phyloP scores from a whole-genome alignment of 2,329 filamentous ascomycete genomes.

The Hortaea werneckii region DNA sequence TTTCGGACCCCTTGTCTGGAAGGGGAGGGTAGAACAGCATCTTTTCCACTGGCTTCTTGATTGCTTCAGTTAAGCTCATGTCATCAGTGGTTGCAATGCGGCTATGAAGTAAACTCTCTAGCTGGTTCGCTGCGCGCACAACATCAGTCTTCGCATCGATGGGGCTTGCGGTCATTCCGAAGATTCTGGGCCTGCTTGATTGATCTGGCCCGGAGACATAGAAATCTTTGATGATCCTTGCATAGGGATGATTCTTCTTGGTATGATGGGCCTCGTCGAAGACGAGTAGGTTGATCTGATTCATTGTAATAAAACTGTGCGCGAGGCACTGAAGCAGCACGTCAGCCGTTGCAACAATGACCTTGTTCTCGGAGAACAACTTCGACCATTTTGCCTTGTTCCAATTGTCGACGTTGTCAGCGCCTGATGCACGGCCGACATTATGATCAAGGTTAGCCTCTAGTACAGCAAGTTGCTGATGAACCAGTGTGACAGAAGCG shows the following conservation, averaged over 20 bases:
- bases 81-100: conserved; percentile 70
- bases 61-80: conserved; percentile 47
- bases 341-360: conserved; percentile 86
- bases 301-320: conserved; percentile 69
- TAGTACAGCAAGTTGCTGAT: conserved; percentile 79
- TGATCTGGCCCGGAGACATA: conserved; percentile 48
- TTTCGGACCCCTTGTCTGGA: conserved; percentile 43
- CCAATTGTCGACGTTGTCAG: conserved; percentile 53
- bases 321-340: conserved; percentile 70
- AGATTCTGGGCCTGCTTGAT: conserved; percentile 58
- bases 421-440: conserved; percentile 64
- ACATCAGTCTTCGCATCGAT: conserved; percentile 75
- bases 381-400: conserved; percentile 49
- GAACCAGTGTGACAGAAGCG: conserved; percentile 76
- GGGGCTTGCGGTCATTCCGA: conserved; percentile 96
- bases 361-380: conserved; percentile 57
- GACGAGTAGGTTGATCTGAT: conserved; percentile 76
- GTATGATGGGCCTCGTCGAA: conserved; percentile 96
- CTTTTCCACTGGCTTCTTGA: conserved; percentile 51
- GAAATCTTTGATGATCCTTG: conserved; percentile 73
- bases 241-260: conserved; percentile 88
- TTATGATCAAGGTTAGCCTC: conserved; percentile 69
- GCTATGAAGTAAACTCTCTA: conserved; percentile 69
- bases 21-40: conserved; percentile 48
- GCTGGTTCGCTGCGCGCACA: conserved; percentile 50